Base-by-base conservation (phyloP, 2,329 filamentous ascomycete genomes). In the Thielaviopsis euricoi region DNA sequence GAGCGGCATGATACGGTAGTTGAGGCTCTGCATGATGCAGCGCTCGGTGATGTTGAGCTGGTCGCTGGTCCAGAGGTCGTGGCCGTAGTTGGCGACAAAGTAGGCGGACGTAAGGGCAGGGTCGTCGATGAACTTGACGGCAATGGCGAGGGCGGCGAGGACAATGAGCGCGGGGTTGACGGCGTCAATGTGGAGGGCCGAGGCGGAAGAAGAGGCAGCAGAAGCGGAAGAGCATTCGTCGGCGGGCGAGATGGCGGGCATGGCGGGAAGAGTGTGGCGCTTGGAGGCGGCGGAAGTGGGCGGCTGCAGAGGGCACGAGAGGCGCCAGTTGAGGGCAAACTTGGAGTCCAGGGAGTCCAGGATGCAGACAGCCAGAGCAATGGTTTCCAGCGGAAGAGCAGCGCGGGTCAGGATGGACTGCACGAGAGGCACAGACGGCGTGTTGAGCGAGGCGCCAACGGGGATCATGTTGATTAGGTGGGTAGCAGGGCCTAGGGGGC, bases 401-500 rank as follows among this genome's bases (percentile, higher is more conserved):
- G 81, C 76, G 62, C 79, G 76, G 58, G 72, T 73, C 59, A 86
- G 73, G 62, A 86, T 77, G 52, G 74, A 73, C 66, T 85, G 82
- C 22, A 85, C 77, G 53, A 80, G 70, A 40, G 76, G 69, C 29
- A 82, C 73, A 0, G 80, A 85, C 2, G 82, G 75, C 1, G 72
- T 71, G 60, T 75, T 75, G 59, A 83, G 72, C 23, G 82, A 85
- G 59, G 81, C 80, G 13, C 79, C 76, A 10, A 79, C 76, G 12
- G 82, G 82, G 58, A 85, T 76, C 67, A 85, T 76, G 67, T 83
- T 83, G 64, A 81, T 78, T 58, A 86, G 76, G 65, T 85, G 81
- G 53, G 81, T 77, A 62, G 82, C 80, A 56, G 82, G 79, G 60
- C 82, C 82, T 85, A 66, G 22, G 19, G 26, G 53, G 29, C 43